These are phyloP conservation scores for Candida frijolesensis DNA, from an alignment of 1,139 yeast genomes.

Conservation along the genomic window DNA sequence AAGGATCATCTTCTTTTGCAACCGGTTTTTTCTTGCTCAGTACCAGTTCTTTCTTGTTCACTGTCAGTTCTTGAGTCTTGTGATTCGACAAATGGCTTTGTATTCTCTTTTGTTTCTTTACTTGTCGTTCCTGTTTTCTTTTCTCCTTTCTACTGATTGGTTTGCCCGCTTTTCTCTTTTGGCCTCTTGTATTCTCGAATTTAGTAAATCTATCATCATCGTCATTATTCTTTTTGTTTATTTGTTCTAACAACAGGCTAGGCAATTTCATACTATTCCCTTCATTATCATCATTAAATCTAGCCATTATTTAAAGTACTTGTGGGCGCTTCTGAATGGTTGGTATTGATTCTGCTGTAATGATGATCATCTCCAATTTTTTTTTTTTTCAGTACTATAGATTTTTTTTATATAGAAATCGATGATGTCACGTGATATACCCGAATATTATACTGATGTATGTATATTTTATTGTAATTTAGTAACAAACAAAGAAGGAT, in stretches of 20 bases:
- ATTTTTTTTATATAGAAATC: neutral
- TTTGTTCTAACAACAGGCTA: conserved; percentile 64
- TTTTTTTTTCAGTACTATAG: conserved; percentile 1
- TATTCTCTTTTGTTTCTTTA: conserved; percentile 48
- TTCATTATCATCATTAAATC: conserved; percentile 18
- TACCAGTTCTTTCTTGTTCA: conserved; percentile 7
- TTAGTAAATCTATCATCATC: conserved; percentile 34
- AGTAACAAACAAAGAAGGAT: neutral
- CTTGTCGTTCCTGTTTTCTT: conserved; percentile 56
- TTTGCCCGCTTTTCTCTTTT: conserved; percentile 28
- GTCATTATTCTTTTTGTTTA: conserved; percentile 40
- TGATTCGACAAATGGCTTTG: neutral
- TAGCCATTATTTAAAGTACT: conserved; percentile 6
- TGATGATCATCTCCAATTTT: conserved; percentile 2
- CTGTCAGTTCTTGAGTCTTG: neutral
- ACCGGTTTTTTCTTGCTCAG: conserved; percentile 15
- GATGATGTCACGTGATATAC: neutral
- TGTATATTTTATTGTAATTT: neutral
- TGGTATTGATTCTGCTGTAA: too few relatives aligned
- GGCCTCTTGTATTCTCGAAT: conserved; percentile 11
- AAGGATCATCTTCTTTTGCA: conserved; percentile 23
- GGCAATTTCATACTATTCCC: conserved; percentile 65
- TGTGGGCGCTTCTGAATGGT: neutral
- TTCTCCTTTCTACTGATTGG: conserved; percentile 52
- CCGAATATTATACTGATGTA: neutral